phyloP scores from a whole-genome alignment of 176 grass and related monocot genomes.

The Oryza punctata region DNA sequence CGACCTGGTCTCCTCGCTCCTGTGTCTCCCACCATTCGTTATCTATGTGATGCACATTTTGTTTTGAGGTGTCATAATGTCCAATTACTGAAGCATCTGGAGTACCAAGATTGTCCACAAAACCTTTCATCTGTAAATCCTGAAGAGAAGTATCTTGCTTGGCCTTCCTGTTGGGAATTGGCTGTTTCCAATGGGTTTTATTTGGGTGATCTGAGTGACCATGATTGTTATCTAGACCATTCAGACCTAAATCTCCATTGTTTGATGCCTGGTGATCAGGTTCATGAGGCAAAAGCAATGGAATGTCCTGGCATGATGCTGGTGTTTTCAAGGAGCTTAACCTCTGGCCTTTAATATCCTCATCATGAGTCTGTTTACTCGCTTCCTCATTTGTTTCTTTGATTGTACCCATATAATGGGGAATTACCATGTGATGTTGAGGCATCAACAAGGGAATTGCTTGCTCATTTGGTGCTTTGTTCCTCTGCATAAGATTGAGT shows the following conservation, averaged over 20 bases:
- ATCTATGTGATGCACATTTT: slow-evolving; percentile 37
- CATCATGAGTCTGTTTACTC: slow-evolving; percentile 29
- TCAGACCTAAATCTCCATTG: slow-evolving; percentile 44
- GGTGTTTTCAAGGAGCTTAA: slow-evolving; percentile 36
- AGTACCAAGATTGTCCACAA: slow-evolving; percentile 66
- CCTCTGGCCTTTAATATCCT: slow-evolving; percentile 44
- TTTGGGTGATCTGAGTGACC: slow-evolving; percentile 32
- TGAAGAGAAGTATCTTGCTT: slow-evolving; percentile 48
- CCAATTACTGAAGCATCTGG: slow-evolving; percentile 37
- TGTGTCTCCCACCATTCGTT: slow-evolving; percentile 82
- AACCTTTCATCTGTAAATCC: slow-evolving; percentile 69
- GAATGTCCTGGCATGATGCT: slow-evolving; percentile 72
- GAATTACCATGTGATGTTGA: slow-evolving; percentile 91
- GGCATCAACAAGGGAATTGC: slow-evolving; percentile 86
- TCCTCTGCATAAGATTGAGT: slow-evolving; percentile 58
- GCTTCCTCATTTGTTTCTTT: slow-evolving; percentile 44
- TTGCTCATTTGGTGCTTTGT: slow-evolving; percentile 81
- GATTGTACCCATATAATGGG: slow-evolving; percentile 71
- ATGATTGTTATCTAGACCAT: slow-evolving; percentile 35
- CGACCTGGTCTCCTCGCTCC: slow-evolving; percentile 60
- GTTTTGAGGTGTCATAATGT: slow-evolving; percentile 32
- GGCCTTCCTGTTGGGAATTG: slow-evolving; percentile 40
- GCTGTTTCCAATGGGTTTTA: slow-evolving; percentile 40
- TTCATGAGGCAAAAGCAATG: slow-evolving; percentile 70
- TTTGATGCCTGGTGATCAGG: slow-evolving; percentile 39